phyloP scores from a whole-genome alignment of 345 rosid genomes.

The Raphanus sativus region DNA sequence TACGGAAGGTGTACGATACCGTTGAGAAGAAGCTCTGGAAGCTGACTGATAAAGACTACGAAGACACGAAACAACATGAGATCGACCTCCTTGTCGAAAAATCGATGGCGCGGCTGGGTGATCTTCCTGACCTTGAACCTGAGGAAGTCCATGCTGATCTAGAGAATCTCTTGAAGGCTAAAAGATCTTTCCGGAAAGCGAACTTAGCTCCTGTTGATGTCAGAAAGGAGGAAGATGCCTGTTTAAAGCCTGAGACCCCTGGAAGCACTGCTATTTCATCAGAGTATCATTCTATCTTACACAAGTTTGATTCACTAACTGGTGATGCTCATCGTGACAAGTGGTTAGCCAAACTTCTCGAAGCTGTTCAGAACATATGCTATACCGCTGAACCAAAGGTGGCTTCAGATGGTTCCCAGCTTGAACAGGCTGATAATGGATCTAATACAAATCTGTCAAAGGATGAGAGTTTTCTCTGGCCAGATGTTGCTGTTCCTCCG shows the following conservation, averaged over 20 bases:
- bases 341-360: slow-evolving; percentile 86
- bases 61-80: slow-evolving; percentile 71
- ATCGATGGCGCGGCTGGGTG: slow-evolving; percentile 60
- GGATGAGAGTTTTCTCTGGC: slow-evolving; percentile 64
- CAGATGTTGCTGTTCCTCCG: slow-evolving; percentile 79
- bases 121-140: slow-evolving; percentile 62
- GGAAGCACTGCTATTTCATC: slow-evolving; percentile 70
- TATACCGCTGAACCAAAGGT: slow-evolving; percentile 45
- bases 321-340: slow-evolving; percentile 86
- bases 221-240: slow-evolving; percentile 70
- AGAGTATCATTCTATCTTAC: slow-evolving; percentile 57
- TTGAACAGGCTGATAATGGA: slow-evolving; percentile 43
- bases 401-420: slow-evolving; percentile 27
- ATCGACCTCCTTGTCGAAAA: slow-evolving; percentile 75
- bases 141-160: slow-evolving; percentile 49
- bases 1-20: slow-evolving; percentile 80
- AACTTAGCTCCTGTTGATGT: slow-evolving; percentile 73
- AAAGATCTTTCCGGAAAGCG: slow-evolving; percentile 51
- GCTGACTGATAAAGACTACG: slow-evolving; percentile 76
- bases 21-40: slow-evolving; percentile 73
- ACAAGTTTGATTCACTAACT: slow-evolving; percentile 60
- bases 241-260: slow-evolving; percentile 68
- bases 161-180: slow-evolving; percentile 50
- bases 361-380: slow-evolving; percentile 66
- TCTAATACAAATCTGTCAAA: slow-evolving; percentile 48